Evolutionary conservation across 2,329 filamentous ascomycete species (phyloP).

Genomic region (Cordyceps cicadae): DNA sequence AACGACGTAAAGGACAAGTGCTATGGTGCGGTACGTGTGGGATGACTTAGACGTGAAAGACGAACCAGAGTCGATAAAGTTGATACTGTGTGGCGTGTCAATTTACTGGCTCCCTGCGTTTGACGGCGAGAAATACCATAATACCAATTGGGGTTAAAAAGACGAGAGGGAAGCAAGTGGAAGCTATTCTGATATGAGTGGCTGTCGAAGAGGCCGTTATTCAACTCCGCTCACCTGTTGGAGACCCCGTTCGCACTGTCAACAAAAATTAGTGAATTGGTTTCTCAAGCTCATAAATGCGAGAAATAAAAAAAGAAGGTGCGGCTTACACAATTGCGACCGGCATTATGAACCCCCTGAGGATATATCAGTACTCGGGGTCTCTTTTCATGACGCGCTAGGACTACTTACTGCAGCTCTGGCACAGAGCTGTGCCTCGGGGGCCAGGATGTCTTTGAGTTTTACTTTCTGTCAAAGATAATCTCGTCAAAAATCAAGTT

Average conservation of each 20-base stretch:
- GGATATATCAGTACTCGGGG: no score
- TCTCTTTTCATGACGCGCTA: no score
- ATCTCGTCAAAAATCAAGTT: no score
- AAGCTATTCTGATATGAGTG: slow-evolving; percentile 32
- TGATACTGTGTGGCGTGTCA: slow-evolving; percentile 37
- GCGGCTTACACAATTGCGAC: slow-evolving; percentile 15
- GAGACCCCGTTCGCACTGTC: slow-evolving; percentile 25
- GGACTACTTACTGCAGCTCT: slow-evolving; percentile 19
- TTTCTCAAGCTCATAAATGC: neutral
- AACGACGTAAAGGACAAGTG: no score
- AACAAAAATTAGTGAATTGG: slow-evolving; percentile 3
- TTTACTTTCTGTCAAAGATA: slow-evolving; percentile 26
- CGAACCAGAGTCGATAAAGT: slow-evolving; percentile 64
- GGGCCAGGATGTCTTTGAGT: slow-evolving; percentile 27
- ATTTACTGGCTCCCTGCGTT: no score
- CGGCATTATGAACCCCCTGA: slow-evolving; percentile 16
- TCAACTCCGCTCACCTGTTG: slow-evolving; percentile 23
- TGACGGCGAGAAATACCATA: no score
- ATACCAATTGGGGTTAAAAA: slow-evolving; percentile 48
- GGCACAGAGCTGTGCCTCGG: slow-evolving; percentile 24
- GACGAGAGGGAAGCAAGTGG: slow-evolving; percentile 59
- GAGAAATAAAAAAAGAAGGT: neutral
- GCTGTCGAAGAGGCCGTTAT: no score
- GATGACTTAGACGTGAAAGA: slow-evolving; percentile 48
- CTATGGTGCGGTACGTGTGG: neutral